Evolutionary conservation across 106 monocot genomes (phyloP).

Genomic region (Iris macrosiphon): DNA sequence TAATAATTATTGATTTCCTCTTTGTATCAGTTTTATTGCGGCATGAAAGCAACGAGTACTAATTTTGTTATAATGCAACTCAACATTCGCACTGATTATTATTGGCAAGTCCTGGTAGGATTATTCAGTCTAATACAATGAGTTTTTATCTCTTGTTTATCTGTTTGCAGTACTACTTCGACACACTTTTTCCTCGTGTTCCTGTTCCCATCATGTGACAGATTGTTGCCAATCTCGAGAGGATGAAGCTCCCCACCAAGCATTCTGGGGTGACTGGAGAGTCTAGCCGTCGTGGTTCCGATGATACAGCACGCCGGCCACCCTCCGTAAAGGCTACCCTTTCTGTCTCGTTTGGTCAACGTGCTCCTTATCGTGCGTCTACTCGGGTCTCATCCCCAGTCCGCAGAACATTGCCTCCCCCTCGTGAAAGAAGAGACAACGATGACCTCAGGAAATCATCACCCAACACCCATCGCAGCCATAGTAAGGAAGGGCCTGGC

Average conservation of each 20-base stretch:
- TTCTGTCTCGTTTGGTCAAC: slow-evolving; percentile 86
- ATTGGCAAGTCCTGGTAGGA: too few relatives aligned
- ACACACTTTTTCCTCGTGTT: slow-evolving; percentile 75
- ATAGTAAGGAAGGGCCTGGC: slow-evolving; percentile 25
- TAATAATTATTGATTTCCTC: too few relatives aligned
- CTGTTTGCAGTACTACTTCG: slow-evolving; percentile 92
- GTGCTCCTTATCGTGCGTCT: slow-evolving; percentile 86
- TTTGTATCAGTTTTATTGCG: too few relatives aligned
- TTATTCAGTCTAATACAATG: too few relatives aligned
- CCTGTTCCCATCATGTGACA: slow-evolving; percentile 72
- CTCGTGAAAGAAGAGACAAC: slow-evolving; percentile 17
- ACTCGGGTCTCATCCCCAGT: slow-evolving; percentile 80
- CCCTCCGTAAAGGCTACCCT: slow-evolving; percentile 84
- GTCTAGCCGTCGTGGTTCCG: slow-evolving; percentile 59
- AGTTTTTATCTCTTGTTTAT: too few relatives aligned
- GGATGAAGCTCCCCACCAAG: slow-evolving; percentile 69
- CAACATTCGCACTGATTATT: too few relatives aligned
- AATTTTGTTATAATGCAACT: too few relatives aligned
- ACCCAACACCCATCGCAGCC: slow-evolving; percentile 18
- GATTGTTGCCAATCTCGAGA: slow-evolving; percentile 49
- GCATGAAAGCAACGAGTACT: too few relatives aligned
- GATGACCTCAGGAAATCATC: slow-evolving; percentile 29
- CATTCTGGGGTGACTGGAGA: slow-evolving; percentile 71
- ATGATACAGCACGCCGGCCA: slow-evolving; percentile 74
- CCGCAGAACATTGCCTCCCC: slow-evolving; percentile 31